Conservation (phyloP, 345 rosid genomes). For the Salix arbutifolia region DNA sequence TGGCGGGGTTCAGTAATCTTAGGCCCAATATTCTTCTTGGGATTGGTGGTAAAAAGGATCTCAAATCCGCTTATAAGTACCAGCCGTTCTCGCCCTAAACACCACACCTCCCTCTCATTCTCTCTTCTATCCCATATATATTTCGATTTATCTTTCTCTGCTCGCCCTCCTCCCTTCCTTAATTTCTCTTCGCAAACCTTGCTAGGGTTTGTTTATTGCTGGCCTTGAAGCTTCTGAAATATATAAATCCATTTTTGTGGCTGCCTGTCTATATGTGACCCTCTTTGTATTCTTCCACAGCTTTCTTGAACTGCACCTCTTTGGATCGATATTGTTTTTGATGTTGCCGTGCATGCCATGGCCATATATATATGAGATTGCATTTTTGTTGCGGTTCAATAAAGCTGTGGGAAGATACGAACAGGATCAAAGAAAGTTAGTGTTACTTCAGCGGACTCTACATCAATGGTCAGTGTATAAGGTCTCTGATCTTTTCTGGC, state of each 20-base stretch:
- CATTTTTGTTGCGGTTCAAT: constrained; percentile 58
- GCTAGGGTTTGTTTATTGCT: constrained; percentile 4
- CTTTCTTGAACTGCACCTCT: constrained; percentile 96
- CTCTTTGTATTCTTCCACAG: constrained; percentile 97
- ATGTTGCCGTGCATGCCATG: constrained; percentile 6
- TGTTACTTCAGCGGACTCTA: neutral
- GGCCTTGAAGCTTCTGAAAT: neutral
- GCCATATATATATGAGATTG: neutral
- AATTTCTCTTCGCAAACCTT: neutral
- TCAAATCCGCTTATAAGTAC: constrained; percentile 56
- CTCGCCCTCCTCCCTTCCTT: neutral
- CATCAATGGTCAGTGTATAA: neutral
- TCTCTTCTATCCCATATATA: neutral
- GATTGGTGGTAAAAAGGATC: constrained; percentile 64
- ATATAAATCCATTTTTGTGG: neutral
- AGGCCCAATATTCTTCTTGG: constrained; percentile 89
- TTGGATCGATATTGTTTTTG: neutral
- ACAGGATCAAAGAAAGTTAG: constrained; percentile 35
- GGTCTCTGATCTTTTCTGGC: neutral
- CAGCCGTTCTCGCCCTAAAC: constrained; percentile 6
- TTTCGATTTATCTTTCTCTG: constrained; percentile 19
- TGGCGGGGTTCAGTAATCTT: constrained; percentile 30
- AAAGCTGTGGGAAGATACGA: constrained; percentile 96
- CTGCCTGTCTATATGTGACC: constrained; percentile 21
- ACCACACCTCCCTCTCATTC: neutral